Conservation (phyloP, 2,329 filamentous ascomycete species). For the Zymoseptoria brevis region DNA sequence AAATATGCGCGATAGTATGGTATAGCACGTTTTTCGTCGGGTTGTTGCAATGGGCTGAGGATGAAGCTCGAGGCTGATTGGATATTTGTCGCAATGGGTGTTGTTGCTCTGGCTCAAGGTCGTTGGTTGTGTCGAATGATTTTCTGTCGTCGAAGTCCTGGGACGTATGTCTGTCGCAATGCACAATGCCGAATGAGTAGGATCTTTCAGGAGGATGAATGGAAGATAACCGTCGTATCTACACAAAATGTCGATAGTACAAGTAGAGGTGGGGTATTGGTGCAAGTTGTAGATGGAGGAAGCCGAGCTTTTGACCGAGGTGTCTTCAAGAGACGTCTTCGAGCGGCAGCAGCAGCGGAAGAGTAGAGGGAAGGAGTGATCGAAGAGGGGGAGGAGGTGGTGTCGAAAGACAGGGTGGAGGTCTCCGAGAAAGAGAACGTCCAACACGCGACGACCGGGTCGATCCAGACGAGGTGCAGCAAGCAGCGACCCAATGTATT, state of each 20-base stretch:
- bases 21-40: neutral
- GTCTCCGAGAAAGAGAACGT: neutral
- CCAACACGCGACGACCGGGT: neutral
- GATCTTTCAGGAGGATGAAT: neutral
- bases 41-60: neutral
- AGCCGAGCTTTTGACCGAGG: neutral
- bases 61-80: neutral
- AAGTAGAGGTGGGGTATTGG: neutral
- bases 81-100: neutral
- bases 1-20: neutral
- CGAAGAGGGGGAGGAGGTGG: neutral
- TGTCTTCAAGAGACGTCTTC: neutral
- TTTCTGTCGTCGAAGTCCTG: neutral
- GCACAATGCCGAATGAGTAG: neutral
- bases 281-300: neutral
- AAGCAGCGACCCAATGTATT: neutral
- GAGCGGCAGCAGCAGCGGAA: neutral
- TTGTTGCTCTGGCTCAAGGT: neutral
- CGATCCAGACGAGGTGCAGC: neutral
- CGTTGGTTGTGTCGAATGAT: too few species aligned
- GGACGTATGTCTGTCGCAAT: neutral
- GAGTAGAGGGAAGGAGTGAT: neutral
- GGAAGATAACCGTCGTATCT: neutral
- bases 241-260: neutral
- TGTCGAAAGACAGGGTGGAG: neutral